phyloP scores from a whole-genome alignment of 73 alveolate species.

The Paramecium biaurelia region DNA sequence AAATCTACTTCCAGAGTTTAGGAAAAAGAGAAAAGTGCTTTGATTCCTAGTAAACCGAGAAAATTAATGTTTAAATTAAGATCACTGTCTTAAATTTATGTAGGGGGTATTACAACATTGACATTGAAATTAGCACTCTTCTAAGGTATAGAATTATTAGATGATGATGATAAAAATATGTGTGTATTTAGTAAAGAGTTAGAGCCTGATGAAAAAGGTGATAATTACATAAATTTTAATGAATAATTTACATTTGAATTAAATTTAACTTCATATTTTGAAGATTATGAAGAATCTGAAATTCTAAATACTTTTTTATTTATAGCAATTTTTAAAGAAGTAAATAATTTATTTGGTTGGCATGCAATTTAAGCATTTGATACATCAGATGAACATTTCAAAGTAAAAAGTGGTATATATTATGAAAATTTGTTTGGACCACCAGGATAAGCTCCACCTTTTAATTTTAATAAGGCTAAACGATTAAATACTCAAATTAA shows the following conservation, averaged over 20 bases:
- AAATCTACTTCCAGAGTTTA: not conserved
- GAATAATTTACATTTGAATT: not conserved
- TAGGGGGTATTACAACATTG: not conserved
- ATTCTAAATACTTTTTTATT: not conserved
- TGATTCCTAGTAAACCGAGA: not conserved
- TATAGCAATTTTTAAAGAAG: not conserved
- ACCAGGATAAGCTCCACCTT: slow-evolving; percentile 34
- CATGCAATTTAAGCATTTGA: slow-evolving; percentile 4
- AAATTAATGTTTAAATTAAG: not conserved
- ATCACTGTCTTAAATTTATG: not conserved
- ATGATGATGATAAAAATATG: slow-evolving; percentile 10
- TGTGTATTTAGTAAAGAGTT: not conserved
- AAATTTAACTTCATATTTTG: not conserved
- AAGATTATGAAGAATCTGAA: not conserved
- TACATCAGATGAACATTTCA: not conserved
- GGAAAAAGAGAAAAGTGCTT: not conserved
- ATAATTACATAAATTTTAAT: not conserved
- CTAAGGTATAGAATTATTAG: not conserved
- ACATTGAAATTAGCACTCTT: not conserved
- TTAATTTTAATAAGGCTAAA: not conserved
- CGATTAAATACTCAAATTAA: not conserved
- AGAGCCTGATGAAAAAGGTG: slow-evolving; percentile 42
- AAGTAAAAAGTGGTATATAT: slow-evolving; percentile 30
- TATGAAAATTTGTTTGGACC: slow-evolving; percentile 33
- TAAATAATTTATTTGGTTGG: not conserved